Conservation (phyloP, 768 basidiomycete species). For the Suillus brevipes region DNA sequence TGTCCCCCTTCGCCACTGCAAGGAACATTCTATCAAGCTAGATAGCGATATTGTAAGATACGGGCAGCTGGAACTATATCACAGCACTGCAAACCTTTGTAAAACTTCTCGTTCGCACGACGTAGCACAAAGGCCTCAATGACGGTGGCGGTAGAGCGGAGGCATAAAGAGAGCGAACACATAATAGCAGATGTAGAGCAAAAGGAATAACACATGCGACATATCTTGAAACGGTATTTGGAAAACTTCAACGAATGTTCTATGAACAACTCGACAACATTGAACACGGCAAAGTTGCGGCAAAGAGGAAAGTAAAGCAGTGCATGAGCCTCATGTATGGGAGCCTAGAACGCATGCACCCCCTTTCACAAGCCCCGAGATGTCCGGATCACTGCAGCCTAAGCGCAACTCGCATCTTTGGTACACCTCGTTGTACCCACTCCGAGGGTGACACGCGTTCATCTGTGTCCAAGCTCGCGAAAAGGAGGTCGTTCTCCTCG, state of each 20-base stretch:
- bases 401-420: slow-evolving; percentile 40
- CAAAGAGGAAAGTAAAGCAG: not conserved
- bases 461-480: slow-evolving; percentile 30
- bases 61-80: not conserved
- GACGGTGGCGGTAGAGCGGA: not conserved
- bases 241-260: not conserved
- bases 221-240: not conserved
- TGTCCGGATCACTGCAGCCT: not conserved
- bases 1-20: not conserved
- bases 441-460: slow-evolving; percentile 49
- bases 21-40: not conserved
- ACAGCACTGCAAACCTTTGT: not conserved
- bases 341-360: not conserved
- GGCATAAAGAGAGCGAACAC: not conserved
- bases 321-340: not conserved
- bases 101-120: slow-evolving; percentile 1
- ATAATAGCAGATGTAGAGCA: not conserved
- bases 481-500: slow-evolving; percentile 57
- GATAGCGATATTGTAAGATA: not conserved
- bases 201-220: not conserved
- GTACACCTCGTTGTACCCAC: slow-evolving; percentile 54
- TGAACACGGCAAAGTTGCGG: not conserved
- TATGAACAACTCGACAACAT: not conserved
- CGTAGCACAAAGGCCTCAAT: not conserved
- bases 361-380: not conserved